Evolutionary conservation across 2,329 filamentous ascomycete species (phyloP), one percentile per base, ranked within the genome.

Genomic region (Periconia sp.): DNA sequence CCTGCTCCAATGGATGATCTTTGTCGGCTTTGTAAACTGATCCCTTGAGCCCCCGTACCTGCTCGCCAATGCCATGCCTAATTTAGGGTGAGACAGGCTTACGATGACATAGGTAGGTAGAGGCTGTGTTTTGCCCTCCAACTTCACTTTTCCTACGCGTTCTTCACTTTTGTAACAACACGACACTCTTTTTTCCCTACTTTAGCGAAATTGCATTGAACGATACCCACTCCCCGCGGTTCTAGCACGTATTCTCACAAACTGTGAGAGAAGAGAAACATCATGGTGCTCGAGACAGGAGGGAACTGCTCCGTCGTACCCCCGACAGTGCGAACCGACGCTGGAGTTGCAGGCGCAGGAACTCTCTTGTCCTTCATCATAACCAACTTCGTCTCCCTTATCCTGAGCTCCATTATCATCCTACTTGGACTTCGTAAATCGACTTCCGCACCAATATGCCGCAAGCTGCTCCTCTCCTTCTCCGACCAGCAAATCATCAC

Each of bases 401-500:
- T 77, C 40, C 70, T 86, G 44, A 79, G 77, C 48, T 72, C 75
- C 25, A 77, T 75, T 43, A 80, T 87, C 44, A 75, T 87, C 43
- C 60, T 85, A 39, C 74, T 78, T 42, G 80, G 84, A 15, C 61
- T 73, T 21, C 72, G 70, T 43, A 74, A 72, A 39, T 72, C 73
- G 9, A 78, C 66, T 0, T 69, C 66, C 2, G 65, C 79, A 15
- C 74, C 75, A 30, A 79, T 87, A 36, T 73, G 77, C 15, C 82
- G 84, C 37, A 86, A 86, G 62, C 74, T 88, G 2, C 78, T 88
- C 35, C 81, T 79, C 59, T 78, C 81, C 48, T 83, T 86, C 69
- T 83, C 79, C 13, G 84, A 88, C 66, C 84, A 87, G 60, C 84
- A 87, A 65, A 83, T 87, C 63, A 72, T 87, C 40, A 84, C 83